phyloP scores from a whole-genome alignment of 2,329 filamentous ascomycete species.

The Apiospora rasikravindrae region DNA sequence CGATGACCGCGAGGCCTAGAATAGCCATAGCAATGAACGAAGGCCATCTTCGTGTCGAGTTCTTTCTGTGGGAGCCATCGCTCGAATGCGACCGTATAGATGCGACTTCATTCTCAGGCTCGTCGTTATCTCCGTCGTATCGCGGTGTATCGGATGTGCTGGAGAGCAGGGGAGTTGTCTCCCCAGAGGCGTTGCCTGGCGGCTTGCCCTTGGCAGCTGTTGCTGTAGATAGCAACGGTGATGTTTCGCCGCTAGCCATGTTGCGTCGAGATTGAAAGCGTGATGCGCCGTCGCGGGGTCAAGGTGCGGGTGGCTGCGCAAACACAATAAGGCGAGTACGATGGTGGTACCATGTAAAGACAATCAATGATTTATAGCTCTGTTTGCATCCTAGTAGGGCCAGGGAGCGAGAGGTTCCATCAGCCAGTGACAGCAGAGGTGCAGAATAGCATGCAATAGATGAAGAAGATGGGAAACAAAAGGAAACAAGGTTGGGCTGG shows the following conservation, averaged over 20 bases:
- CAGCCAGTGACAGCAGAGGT: background rate
- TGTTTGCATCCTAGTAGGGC: background rate
- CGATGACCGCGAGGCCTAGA: conserved; percentile 65
- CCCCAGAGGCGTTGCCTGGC: conserved; percentile 36
- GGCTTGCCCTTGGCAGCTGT: conserved; percentile 35
- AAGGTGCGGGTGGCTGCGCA: background rate
- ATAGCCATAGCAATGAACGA: conserved; percentile 75
- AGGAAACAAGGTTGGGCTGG: conserved; percentile 12
- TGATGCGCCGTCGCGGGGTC: background rate
- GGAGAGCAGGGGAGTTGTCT: conserved; percentile 60
- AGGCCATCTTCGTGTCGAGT: conserved; percentile 68
- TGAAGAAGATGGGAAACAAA: conserved; percentile 4
- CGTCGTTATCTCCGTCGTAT: conserved; percentile 46
- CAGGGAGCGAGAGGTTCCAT: background rate
- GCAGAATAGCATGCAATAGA: background rate
- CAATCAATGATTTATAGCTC: conserved; percentile 10
- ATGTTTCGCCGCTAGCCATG: conserved; percentile 53
- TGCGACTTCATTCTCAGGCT: conserved; percentile 34
- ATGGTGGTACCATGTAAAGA: background rate
- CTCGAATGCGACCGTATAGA: conserved; percentile 39
- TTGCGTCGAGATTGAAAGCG: background rate
- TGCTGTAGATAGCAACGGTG: conserved; percentile 48
- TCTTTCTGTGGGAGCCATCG: conserved; percentile 38
- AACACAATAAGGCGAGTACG: background rate
- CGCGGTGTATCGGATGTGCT: conserved; percentile 42